phyloP scores from a whole-genome alignment of 371 early-diverging fungal species.

The Phascolomyces articulosus region DNA sequence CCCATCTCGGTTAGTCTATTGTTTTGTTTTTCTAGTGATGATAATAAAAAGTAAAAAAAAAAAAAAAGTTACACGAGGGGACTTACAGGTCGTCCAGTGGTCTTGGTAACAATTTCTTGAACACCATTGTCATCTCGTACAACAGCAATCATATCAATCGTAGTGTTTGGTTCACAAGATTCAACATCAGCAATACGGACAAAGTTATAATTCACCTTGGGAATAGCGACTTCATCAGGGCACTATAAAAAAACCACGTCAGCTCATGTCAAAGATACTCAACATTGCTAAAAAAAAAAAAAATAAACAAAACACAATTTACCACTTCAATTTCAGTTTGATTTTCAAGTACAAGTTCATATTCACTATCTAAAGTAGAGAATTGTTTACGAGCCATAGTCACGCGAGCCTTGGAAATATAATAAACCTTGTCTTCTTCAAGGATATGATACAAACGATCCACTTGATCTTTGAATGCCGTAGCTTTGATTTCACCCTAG shows the following conservation, averaged over 20 bases:
- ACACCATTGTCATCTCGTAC: slow-evolving; percentile 71
- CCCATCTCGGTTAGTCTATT: too few species aligned
- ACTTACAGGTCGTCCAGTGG: slow-evolving; percentile 69
- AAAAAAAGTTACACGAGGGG: slow-evolving; percentile 1
- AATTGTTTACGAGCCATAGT: slow-evolving; percentile 89
- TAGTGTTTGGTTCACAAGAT: slow-evolving; percentile 65
- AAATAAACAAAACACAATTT: slow-evolving; percentile 26
- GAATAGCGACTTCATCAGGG: slow-evolving; percentile 59
- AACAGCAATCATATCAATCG: slow-evolving; percentile 80
- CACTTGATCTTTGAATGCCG: slow-evolving; percentile 85
- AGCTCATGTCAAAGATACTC: too few species aligned
- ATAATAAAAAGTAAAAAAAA: not conserved
- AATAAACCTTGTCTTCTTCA: slow-evolving; percentile 83
- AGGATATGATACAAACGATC: slow-evolving; percentile 71
- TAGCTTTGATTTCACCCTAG: slow-evolving; percentile 91
- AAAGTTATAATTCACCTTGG: slow-evolving; percentile 71
- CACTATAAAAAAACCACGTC: slow-evolving; percentile 60
- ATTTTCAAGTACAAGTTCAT: slow-evolving; percentile 87
- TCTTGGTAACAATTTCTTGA: slow-evolving; percentile 67
- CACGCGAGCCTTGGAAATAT: slow-evolving; percentile 81
- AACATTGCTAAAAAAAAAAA: too few species aligned
- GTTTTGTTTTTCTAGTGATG: not conserved
- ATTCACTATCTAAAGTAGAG: slow-evolving; percentile 83
- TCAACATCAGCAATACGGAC: slow-evolving; percentile 67
- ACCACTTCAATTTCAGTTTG: slow-evolving; percentile 66